Evolutionary conservation across 805 yeast species (phyloP).

Genomic region (Naumovozyma castellii): DNA sequence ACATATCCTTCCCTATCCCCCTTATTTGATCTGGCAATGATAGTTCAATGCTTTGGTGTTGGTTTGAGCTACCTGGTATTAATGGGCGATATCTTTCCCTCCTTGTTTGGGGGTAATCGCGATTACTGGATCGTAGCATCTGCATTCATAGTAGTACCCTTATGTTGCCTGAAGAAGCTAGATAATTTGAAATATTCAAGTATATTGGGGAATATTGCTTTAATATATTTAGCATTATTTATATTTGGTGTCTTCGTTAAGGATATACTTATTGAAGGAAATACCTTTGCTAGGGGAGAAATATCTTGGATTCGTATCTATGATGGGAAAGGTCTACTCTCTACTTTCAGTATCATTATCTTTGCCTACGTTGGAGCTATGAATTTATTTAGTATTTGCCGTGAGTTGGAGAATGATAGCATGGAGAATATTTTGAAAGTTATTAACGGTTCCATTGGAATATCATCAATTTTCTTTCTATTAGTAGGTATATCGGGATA

Average conservation of each 20-base stretch:
- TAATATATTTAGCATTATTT: slow-evolving; percentile 41
- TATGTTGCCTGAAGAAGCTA: slow-evolving; percentile 50
- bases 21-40: slow-evolving; percentile 65
- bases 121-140: slow-evolving; percentile 40
- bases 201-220: slow-evolving; percentile 56
- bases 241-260: slow-evolving; percentile 42
- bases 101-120: slow-evolving; percentile 40
- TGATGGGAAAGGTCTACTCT: slow-evolving; percentile 37
- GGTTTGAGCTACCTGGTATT: slow-evolving; percentile 62
- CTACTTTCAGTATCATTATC: slow-evolving; percentile 64
- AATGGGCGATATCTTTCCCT: slow-evolving; percentile 70
- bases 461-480: slow-evolving; percentile 50
- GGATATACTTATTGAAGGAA: slow-evolving; percentile 22
- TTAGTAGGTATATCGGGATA: slow-evolving; percentile 63
- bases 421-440: slow-evolving; percentile 40
- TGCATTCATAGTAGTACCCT: slow-evolving; percentile 47
- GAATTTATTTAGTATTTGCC: slow-evolving; percentile 67
- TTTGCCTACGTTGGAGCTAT: slow-evolving; percentile 80
- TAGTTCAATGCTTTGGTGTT: slow-evolving; percentile 73
- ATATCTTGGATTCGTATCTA: slow-evolving; percentile 36
- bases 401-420: slow-evolving; percentile 51
- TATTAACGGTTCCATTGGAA: slow-evolving; percentile 38
- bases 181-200: slow-evolving; percentile 67
- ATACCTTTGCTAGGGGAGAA: slow-evolving; percentile 33
- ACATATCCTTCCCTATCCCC: slow-evolving; percentile 65